A percentile compares a stretch with the other conserved stretches of the same genome.
Evolutionary conservation across 129 eudicot species (phyloP).

Genomic region (Scalesia atractyloides): DNA sequence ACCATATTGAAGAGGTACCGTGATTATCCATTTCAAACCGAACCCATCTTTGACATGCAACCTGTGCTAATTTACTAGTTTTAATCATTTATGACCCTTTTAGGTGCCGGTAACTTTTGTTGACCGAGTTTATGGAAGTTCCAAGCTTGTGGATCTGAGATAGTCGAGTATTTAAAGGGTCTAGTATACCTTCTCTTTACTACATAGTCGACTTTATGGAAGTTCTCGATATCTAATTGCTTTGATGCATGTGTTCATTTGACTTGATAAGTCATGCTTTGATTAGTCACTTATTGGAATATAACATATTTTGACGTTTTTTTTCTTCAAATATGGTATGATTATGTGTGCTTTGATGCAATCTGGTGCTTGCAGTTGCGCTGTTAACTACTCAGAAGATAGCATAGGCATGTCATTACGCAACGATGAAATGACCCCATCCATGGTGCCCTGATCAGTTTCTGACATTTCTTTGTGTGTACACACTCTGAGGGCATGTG

Average conservation of each 20-base stretch:
- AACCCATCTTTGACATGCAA: not conserved
- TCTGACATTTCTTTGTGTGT: too few relatives aligned
- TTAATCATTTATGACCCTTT: slow-evolving; percentile 1
- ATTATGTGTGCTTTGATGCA: too few relatives aligned
- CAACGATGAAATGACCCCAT: too few relatives aligned
- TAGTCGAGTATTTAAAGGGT: slow-evolving; percentile 82
- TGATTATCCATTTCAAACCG: not conserved
- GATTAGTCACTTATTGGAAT: not conserved
- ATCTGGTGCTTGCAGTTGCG: too few relatives aligned
- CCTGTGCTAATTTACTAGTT: not conserved
- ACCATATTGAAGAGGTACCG: slow-evolving; percentile 82
- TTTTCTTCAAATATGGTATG: too few relatives aligned
- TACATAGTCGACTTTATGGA: slow-evolving; percentile 33
- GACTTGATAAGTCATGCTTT: not conserved
- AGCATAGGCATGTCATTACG: too few relatives aligned
- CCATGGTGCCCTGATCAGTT: too few relatives aligned
- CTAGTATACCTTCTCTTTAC: slow-evolving; percentile 72
- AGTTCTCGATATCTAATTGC: not conserved
- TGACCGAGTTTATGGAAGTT: slow-evolving; percentile 87
- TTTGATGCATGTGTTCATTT: not conserved
- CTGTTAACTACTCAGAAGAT: too few relatives aligned
- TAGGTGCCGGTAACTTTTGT: slow-evolving; percentile 94
- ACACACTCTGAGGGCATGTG: too few relatives aligned
- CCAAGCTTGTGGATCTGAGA: slow-evolving; percentile 94
- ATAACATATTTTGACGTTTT: not conserved